A percentile compares a stretch with the other conserved stretches of the same genome.
Conservation (phyloP, 1,284 basidiomycete species). For the Grifola frondosa region DNA sequence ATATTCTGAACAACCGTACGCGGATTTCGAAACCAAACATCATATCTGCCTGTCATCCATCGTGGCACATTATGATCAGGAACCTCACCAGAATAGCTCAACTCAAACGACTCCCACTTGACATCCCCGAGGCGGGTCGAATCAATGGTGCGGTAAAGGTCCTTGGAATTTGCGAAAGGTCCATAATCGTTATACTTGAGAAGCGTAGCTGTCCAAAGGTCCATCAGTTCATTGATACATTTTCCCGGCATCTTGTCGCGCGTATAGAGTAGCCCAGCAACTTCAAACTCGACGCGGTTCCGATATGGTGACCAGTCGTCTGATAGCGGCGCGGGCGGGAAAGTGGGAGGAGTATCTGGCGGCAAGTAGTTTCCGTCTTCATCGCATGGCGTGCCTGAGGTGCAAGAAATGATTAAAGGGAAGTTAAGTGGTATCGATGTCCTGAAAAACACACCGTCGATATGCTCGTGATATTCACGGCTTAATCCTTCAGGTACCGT, state of each 20-base stretch:
- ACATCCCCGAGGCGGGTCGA: conserved; percentile 6
- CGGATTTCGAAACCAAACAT: conserved; percentile 36
- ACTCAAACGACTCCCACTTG: conserved; percentile 8
- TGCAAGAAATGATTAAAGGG: no score
- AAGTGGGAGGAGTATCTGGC: conserved; percentile 15
- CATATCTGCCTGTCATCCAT: conserved; percentile 38
- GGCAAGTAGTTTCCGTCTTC: conserved; percentile 15
- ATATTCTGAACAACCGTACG: conserved; percentile 7
- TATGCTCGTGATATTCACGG: no score
- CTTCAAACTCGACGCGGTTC: conserved; percentile 10
- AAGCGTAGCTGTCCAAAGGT: conserved; percentile 14
- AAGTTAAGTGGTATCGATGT: no score
- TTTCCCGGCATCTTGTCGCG: conserved; percentile 3
- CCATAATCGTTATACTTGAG: not conserved
- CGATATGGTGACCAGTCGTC: conserved; percentile 10
- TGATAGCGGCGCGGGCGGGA: conserved; percentile 2
- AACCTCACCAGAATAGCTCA: not conserved
- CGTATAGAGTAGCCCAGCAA: conserved; percentile 13
- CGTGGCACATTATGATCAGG: conserved; percentile 13
- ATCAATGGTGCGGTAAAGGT: conserved; percentile 12
- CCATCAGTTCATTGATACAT: conserved; percentile 19
- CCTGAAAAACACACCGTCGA: no score
- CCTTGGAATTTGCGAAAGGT: conserved; percentile 1
- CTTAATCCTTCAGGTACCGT: no score
- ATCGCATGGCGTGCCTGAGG: conserved; percentile 16